These are phyloP conservation scores for Penicillium bialowiezense DNA, from an alignment of 495 filamentous ascomycete species.

Conservation along the genomic window DNA sequence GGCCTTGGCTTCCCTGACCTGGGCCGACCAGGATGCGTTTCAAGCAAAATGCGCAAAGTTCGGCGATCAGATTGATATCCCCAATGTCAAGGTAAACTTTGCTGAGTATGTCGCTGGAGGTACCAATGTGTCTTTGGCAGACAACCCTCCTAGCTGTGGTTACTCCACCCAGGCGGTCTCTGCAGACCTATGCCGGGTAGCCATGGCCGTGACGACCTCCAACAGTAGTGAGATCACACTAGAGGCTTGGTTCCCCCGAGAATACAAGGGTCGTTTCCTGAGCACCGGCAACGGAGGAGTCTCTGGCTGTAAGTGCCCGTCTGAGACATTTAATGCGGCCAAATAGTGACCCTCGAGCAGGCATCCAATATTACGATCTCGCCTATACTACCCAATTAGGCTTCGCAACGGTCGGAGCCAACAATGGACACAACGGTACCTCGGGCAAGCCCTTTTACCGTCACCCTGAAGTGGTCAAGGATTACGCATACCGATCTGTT, in stretches of 20 bases:
- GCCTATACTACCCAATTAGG: conserved; percentile 43
- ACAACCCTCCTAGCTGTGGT: conserved; percentile 44
- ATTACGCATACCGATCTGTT: conserved; percentile 46
- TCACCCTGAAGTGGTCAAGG: conserved; percentile 48
- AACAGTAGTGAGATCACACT: conserved; percentile 50
- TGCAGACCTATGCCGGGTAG: conserved; percentile 54
- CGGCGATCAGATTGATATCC: conserved; percentile 30
- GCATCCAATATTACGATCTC: conserved; percentile 47
- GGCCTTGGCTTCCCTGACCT: conserved; percentile 20
- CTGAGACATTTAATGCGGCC: not conserved
- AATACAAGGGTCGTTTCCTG: conserved; percentile 51
- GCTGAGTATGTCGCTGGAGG: conserved; percentile 43
- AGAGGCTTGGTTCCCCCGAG: conserved; percentile 57
- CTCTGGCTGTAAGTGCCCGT: conserved; percentile 44
- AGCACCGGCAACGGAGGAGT: conserved; percentile 58
- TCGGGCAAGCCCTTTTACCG: conserved; percentile 49
- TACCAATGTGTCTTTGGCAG: conserved; percentile 47
- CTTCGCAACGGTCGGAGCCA: conserved; percentile 55
- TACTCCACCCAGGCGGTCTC: conserved; percentile 39
- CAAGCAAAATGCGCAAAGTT: conserved; percentile 30
- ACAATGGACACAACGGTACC: conserved; percentile 57
- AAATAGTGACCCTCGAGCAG: conserved; percentile 14
- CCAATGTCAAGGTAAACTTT: conserved; percentile 37
- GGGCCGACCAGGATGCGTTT: conserved; percentile 31
- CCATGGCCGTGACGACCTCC: conserved; percentile 54